Evolutionary conservation across 257 asterid species (phyloP).

Genomic region (Solanum piurae): DNA sequence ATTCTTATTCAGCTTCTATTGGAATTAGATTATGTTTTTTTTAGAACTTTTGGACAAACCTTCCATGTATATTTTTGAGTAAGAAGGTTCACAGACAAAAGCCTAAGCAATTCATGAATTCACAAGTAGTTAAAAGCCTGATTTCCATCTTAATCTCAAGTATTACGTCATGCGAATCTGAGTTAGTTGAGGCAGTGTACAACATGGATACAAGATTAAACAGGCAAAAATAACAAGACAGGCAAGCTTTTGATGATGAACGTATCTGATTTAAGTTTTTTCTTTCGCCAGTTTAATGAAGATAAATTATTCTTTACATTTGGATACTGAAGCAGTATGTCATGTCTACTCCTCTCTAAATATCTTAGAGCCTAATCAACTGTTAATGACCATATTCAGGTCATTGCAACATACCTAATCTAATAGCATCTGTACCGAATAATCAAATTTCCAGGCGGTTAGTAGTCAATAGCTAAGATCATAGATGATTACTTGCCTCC

Average conservation of each 20-base stretch:
- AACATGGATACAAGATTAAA: too few species aligned
- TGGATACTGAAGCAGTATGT: not conserved
- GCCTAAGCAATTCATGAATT: not conserved
- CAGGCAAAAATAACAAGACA: not conserved
- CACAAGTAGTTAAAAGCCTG: not conserved
- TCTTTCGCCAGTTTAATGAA: not conserved
- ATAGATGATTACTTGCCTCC: slow-evolving; percentile 12
- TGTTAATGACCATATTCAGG: not conserved
- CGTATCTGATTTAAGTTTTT: not conserved
- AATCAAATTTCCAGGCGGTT: not conserved
- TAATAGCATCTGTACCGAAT: not conserved
- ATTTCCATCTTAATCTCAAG: not conserved
- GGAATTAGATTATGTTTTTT: not conserved
- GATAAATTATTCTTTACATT: not conserved
- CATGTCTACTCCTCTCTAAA: not conserved
- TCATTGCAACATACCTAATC: not conserved
- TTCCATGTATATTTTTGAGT: slow-evolving; percentile 8
- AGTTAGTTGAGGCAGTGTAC: not conserved
- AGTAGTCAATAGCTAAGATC: not conserved
- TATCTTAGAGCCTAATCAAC: not conserved
- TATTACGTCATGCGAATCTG: not conserved
- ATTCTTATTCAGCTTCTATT: not conserved
- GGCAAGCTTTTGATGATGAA: not conserved
- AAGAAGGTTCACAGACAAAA: not conserved
- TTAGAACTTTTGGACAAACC: not conserved